Evolutionary conservation across 768 basidiomycete species (phyloP), one percentile per base, ranked within the genome.

Genomic region (Tubosaeta sp.): DNA sequence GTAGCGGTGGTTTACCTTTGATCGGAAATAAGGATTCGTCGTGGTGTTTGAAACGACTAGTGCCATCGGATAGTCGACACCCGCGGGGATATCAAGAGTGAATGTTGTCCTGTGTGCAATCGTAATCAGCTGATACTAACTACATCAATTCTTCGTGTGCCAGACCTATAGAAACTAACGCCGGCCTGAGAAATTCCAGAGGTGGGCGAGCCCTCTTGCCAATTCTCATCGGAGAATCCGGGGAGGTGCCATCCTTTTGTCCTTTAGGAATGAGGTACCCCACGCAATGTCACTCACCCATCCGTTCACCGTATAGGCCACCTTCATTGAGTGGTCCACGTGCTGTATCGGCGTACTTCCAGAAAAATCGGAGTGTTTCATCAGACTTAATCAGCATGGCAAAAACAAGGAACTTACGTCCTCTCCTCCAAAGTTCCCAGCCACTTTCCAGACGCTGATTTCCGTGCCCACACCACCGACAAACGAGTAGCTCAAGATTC

Each of bases 271-370:
- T 34, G 30, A 14, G 14, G 30, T 11, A 14, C 16, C 13, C 16
- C 6, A 19, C 18, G 22, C 32, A 42, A 13, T 0, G 3, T 6
- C 48, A 27, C 40, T 47, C 39, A 50, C 59, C 78, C 70, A 76
- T 73, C 16, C 82, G 73, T 62, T 83, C 81, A 13, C 69, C 79
- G 49, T 74, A 81, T 2, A 81, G 59, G 2, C 82, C 82, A 9
- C 82, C 82, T 60, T 82, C 81, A 53, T 84, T 83, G 49, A 80
- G 64, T n/a, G 79, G 71, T 6, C 82, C 82, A 16, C 83, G 74
- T 21, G 69, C 66, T 19, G 51, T 70, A 59, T 84, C 81, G 27
- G 65, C 62, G 55, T 76, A 78, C 75, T 78, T 24, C n/a, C 44
- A 2, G 24, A 40, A 11, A 38, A 21, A 5, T 16, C 8, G 25